Evolutionary conservation across 2,329 filamentous ascomycete species (phyloP).

Genomic region (Phoma sp.): DNA sequence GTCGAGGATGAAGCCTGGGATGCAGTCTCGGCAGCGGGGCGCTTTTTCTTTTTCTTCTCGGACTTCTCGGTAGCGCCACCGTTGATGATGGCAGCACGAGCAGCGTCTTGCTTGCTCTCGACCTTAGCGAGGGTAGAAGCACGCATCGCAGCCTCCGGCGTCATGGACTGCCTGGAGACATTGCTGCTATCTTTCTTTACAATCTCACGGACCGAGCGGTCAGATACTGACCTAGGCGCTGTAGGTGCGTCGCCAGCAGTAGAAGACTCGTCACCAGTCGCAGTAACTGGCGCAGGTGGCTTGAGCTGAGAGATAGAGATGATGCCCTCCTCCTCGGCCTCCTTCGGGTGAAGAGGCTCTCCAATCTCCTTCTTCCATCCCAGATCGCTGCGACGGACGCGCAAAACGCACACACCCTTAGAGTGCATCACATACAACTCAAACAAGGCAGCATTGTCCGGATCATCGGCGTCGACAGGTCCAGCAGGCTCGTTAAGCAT

Average conservation of each 20-base stretch:
- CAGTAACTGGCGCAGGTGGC: conserved; percentile 35
- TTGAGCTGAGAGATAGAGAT: conserved; percentile 76
- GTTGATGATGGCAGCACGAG: conserved; percentile 51
- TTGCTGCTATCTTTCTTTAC: conserved; percentile 47
- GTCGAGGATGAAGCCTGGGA: conserved; percentile 52
- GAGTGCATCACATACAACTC: conserved; percentile 98
- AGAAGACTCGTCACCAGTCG: conserved; percentile 42
- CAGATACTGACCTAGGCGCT: conserved; percentile 43
- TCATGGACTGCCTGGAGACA: conserved; percentile 44
- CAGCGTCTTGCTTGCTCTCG: conserved; percentile 52
- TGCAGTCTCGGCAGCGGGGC: conserved; percentile 54
- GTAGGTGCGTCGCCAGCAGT: conserved; percentile 47
- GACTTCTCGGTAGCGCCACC: conserved; percentile 50
- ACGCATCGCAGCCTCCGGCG: conserved; percentile 49
- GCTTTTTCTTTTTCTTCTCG: conserved; percentile 74
- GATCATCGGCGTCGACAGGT: conserved; percentile 60
- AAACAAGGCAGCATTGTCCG: conserved; percentile 79
- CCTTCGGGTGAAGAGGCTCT: conserved; percentile 80
- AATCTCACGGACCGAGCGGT: conserved; percentile 46
- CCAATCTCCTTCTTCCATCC: conserved; percentile 86
- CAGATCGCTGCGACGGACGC: conserved; percentile 85
- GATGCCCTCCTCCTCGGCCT: conserved; percentile 76
- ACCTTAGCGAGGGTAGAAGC: conserved; percentile 52
- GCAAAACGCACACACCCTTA: conserved; percentile 89
- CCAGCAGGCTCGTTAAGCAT: conserved; percentile 78